These are phyloP conservation scores for Aspergillus sp. DNA, from an alignment of 2,329 filamentous ascomycete genomes.

Conservation along the genomic window DNA sequence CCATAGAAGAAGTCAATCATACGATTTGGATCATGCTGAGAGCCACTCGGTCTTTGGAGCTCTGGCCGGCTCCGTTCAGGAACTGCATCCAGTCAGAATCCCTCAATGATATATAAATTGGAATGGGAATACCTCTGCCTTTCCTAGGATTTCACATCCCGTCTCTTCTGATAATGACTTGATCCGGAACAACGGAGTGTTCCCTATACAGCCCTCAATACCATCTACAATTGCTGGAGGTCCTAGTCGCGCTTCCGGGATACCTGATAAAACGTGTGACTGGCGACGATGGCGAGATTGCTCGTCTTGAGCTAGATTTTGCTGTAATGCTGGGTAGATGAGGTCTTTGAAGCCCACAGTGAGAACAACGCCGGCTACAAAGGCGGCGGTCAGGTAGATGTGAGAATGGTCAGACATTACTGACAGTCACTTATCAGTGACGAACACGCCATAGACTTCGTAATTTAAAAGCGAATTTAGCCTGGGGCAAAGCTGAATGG, in stretches of 20 bases:
- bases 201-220: conserved; percentile 85
- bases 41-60: conserved; percentile 90
- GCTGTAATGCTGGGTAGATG: conserved; percentile 65
- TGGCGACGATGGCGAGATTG: conserved; percentile 29
- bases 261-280: conserved; percentile 7
- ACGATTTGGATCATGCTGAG: conserved; percentile 71
- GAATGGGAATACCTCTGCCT: conserved; percentile 61
- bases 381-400: conserved; percentile 63
- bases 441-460: too few species aligned
- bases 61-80: conserved; percentile 87
- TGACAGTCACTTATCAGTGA: neutral
- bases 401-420: conserved; percentile 26
- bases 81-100: conserved; percentile 44
- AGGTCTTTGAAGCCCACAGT: conserved; percentile 73
- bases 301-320: conserved; percentile 39
- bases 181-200: conserved; percentile 82
- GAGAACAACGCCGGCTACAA: conserved; percentile 66
- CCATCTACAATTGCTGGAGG: conserved; percentile 57
- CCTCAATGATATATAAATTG: neutral
- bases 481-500: neutral
- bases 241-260: conserved; percentile 20
- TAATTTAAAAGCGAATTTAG: too few species aligned
- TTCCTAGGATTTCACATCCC: conserved; percentile 81
- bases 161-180: conserved; percentile 78
- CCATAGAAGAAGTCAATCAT: conserved; percentile 8